Evolutionary conservation across 169 alveolate genomes (phyloP).

Genomic region (Eimeria mitis): DNA sequence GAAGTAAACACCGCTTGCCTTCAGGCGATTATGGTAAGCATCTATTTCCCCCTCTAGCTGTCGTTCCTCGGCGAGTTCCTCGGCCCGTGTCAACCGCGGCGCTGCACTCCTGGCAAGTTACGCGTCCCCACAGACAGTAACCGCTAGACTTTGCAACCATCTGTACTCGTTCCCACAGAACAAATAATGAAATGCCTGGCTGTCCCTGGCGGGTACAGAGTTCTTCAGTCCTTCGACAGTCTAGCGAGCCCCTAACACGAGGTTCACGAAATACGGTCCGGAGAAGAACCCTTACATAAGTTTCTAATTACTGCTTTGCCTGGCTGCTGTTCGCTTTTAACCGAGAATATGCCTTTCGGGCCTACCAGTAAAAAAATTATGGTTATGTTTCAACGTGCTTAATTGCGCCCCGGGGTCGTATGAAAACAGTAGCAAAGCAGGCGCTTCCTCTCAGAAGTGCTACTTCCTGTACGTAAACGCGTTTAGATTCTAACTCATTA

Average conservation of each 20-base stretch:
- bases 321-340: neutral
- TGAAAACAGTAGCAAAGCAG: neutral
- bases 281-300: neutral
- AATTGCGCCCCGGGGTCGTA: too few species aligned
- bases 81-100: too few species aligned
- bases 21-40: neutral
- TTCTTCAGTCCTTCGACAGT: neutral
- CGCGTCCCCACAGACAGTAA: neutral
- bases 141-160: neutral
- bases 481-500: neutral
- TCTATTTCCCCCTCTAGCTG: too few species aligned
- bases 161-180: neutral
- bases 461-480: neutral
- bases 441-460: neutral
- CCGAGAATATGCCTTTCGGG: neutral
- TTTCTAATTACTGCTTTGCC: neutral
- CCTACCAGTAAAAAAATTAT: neutral
- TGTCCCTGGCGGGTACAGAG: neutral
- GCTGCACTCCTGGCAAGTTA: neutral
- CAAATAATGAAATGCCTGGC: neutral
- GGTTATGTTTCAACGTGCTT: neutral
- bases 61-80: too few species aligned
- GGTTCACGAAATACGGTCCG: neutral
- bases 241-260: neutral
- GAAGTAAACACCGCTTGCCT: too few species aligned